Evolutionary conservation across 176 grass and related monocot species (phyloP).

Genomic region (Elymus sibiricus): DNA sequence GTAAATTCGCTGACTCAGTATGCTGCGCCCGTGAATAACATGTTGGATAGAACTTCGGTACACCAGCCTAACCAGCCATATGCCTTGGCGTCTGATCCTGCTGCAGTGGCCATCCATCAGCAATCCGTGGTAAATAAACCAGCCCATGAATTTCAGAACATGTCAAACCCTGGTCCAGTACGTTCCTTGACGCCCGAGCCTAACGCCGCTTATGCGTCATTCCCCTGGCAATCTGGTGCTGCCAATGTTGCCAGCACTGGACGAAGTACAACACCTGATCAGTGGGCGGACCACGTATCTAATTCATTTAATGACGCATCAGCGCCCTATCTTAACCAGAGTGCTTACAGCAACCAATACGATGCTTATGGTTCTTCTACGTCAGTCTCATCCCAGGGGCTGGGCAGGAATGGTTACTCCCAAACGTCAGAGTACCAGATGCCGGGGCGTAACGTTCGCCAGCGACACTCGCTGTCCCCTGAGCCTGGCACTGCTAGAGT

Average conservation of each 20-base stretch:
- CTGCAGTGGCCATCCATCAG: slow-evolving; percentile 22
- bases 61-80: slow-evolving; percentile 35
- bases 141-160: slow-evolving; percentile 34
- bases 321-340: slow-evolving; percentile 27
- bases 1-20: slow-evolving; percentile 44
- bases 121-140: slow-evolving; percentile 35
- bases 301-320: slow-evolving; percentile 23
- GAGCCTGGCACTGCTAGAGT: slow-evolving; percentile 37
- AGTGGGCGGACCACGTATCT: slow-evolving; percentile 15
- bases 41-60: slow-evolving; percentile 21
- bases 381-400: background rate
- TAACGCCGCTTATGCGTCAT: slow-evolving; percentile 22
- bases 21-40: slow-evolving; percentile 34
- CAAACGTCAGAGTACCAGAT: background rate
- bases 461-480: slow-evolving; percentile 22
- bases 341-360: slow-evolving; percentile 39
- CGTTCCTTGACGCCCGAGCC: slow-evolving; percentile 12
- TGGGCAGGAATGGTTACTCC: slow-evolving; percentile 31
- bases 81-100: slow-evolving; percentile 6
- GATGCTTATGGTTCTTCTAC: slow-evolving; percentile 18
- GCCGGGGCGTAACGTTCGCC: background rate
- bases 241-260: background rate
- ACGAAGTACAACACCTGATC: slow-evolving; percentile 29
- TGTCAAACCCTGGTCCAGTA: slow-evolving; percentile 6
- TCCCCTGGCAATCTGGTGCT: slow-evolving; percentile 42